Conservation (phyloP, 768 basidiomycete species). For the Agaricus bisporus region DNA sequence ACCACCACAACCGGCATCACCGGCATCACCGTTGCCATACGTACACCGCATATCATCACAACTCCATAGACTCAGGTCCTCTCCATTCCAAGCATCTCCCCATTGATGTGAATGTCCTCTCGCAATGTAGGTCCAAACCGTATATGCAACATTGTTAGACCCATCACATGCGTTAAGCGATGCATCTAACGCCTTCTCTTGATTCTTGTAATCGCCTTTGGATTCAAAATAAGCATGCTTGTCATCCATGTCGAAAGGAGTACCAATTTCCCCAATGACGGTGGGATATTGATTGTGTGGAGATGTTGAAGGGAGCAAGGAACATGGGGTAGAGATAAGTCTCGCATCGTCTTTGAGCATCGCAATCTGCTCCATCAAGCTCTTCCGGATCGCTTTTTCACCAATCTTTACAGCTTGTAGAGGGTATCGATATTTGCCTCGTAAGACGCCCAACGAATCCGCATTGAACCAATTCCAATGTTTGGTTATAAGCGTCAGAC, state of each 20-base stretch:
- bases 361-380: slow-evolving; percentile 76
- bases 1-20: background rate
- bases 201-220: slow-evolving; percentile 68
- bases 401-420: slow-evolving; percentile 77
- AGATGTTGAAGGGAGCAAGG: background rate
- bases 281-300: slow-evolving; percentile 57
- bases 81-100: slow-evolving; percentile 97
- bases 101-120: slow-evolving; percentile 74
- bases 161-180: slow-evolving; percentile 78
- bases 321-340: slow-evolving; percentile 38
- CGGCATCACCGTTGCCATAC: background rate
- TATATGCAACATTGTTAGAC: slow-evolving; percentile 66
- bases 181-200: slow-evolving; percentile 85
- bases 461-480: slow-evolving; percentile 97
- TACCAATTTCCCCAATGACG: slow-evolving; percentile 93
- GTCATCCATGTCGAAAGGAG: slow-evolving; percentile 89
- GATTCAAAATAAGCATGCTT: slow-evolving; percentile 63
- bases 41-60: slow-evolving; percentile 49
- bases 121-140: slow-evolving; percentile 84
- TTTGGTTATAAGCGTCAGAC: slow-evolving; percentile 85
- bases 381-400: slow-evolving; percentile 74
- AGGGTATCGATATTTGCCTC: slow-evolving; percentile 69
- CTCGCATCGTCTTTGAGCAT: slow-evolving; percentile 69
- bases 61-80: slow-evolving; percentile 90
- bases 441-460: slow-evolving; percentile 86